Evolutionary conservation across 345 rosid genomes (phyloP).

Genomic region (Ricinus communis): DNA sequence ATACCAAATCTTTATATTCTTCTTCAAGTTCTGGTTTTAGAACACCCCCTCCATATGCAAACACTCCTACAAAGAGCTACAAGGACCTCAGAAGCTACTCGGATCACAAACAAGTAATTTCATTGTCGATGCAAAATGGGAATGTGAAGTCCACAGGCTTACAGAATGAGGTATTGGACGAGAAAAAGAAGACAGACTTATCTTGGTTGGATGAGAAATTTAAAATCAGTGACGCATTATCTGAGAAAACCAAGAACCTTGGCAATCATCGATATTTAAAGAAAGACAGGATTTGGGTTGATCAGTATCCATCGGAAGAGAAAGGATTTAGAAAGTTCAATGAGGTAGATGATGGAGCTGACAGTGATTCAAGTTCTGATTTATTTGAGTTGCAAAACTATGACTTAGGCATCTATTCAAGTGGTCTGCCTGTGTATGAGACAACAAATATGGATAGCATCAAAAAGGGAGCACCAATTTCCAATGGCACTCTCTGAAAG

Average conservation of each 20-base stretch:
- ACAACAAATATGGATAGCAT: slow-evolving; percentile 72
- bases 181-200: slow-evolving; percentile 24
- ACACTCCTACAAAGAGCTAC: slow-evolving; percentile 60
- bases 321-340: slow-evolving; percentile 36
- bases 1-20: slow-evolving; percentile 54
- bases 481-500: slow-evolving; percentile 36
- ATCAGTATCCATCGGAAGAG: slow-evolving; percentile 10
- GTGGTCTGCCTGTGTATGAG: slow-evolving; percentile 85
- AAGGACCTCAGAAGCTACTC: slow-evolving; percentile 53
- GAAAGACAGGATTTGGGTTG: slow-evolving; percentile 35
- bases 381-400: slow-evolving; percentile 85
- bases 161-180: slow-evolving; percentile 26
- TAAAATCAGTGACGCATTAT: slow-evolving; percentile 1
- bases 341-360: slow-evolving; percentile 60
- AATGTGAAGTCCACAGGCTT: slow-evolving; percentile 5
- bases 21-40: slow-evolving; percentile 71
- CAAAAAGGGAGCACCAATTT: slow-evolving; percentile 64
- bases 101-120: slow-evolving; percentile 47
- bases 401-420: slow-evolving; percentile 58
- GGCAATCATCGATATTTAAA: slow-evolving; percentile 2
- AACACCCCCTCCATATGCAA: slow-evolving; percentile 64
- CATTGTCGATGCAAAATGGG: slow-evolving; percentile 29
- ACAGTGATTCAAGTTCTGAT: slow-evolving; percentile 96
- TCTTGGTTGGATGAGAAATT: slow-evolving; percentile 22
- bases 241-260: slow-evolving; percentile 8